Percentiles rank a stretch among this genome's conserved stretches.
These are phyloP conservation scores for Syzygium syzygioides DNA, from an alignment of 441 rosid species.

Conservation along the genomic window DNA sequence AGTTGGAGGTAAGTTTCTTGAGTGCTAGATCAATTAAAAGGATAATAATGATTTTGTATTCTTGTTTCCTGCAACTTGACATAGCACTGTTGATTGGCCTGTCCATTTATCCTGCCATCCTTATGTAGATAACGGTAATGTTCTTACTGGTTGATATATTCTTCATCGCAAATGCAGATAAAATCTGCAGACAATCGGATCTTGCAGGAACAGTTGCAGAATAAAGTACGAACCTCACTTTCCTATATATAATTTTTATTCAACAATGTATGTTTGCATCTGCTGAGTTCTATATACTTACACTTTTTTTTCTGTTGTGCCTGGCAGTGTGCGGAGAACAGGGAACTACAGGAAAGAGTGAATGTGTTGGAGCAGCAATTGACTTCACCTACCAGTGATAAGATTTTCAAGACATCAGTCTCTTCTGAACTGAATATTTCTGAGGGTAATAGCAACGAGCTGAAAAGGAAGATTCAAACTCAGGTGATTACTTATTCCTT, in stretches of 20 bases:
- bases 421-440: constrained; percentile 32
- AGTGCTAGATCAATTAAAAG: neutral
- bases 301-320: neutral
- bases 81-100: neutral
- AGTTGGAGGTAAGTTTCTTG: constrained; percentile 70
- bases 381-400: constrained; percentile 42
- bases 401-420: constrained; percentile 29
- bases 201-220: constrained; percentile 89
- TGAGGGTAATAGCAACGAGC: constrained; percentile 52
- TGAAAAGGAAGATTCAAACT: constrained; percentile 67
- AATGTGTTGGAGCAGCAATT: constrained; percentile 54
- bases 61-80: neutral
- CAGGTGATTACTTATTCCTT: constrained; percentile 44
- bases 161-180: constrained; percentile 44
- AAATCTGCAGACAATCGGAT: constrained; percentile 93
- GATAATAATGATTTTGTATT: neutral
- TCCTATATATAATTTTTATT: neutral
- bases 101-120: neutral
- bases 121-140: neutral
- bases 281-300: neutral
- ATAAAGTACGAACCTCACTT: constrained; percentile 47
- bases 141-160: neutral
- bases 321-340: constrained; percentile 73
- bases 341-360: constrained; percentile 70
- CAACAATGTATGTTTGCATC: neutral